These are phyloP conservation scores for Craterostigma plantagineum DNA, from an alignment of 257 asterid genomes.

Conservation along the genomic window DNA sequence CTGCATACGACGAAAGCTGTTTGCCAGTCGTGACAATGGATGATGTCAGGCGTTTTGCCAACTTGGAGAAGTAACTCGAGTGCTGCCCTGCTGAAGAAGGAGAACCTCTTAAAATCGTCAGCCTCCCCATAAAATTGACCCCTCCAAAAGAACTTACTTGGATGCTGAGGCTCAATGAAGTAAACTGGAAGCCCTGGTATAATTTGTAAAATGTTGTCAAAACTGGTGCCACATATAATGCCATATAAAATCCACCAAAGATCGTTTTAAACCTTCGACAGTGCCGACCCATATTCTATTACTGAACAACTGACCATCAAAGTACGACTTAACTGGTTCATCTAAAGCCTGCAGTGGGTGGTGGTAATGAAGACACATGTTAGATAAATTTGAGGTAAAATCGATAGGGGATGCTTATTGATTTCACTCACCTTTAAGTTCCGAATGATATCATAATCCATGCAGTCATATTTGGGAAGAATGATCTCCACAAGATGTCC, in stretches of 20 bases:
- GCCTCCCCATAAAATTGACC: conserved; percentile 80
- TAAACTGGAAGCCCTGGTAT: conserved; percentile 82
- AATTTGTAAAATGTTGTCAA: conserved; percentile 11
- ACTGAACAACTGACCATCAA: conserved; percentile 67
- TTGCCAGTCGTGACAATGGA: conserved; percentile 99
- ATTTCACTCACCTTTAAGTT: conserved; percentile 46
- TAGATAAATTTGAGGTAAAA: conserved; percentile 6
- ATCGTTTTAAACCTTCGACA: conserved; percentile 54
- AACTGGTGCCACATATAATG: conserved; percentile 8
- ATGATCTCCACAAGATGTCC: conserved; percentile 92
- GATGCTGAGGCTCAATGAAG: conserved; percentile 92
- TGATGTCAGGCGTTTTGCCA: conserved; percentile 81
- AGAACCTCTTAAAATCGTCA: conserved; percentile 93
- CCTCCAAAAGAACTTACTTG: conserved; percentile 82
- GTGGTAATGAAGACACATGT: conserved; percentile 8
- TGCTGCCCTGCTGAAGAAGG: conserved; percentile 98
- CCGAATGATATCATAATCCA: conserved; percentile 43
- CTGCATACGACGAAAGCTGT: conserved; percentile 77
- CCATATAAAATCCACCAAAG: conserved; percentile 5
- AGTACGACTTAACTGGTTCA: conserved; percentile 72
- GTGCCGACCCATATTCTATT: conserved; percentile 91
- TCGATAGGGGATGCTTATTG: neutral
- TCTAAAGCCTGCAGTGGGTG: conserved; percentile 52
- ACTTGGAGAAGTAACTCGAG: conserved; percentile 83
- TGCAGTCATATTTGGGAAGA: conserved; percentile 90